Percentiles rank a stretch among this genome's conserved stretches.
phyloP scores from a whole-genome alignment of 2,329 filamentous ascomycete genomes.

The Cladosporium sp. region DNA sequence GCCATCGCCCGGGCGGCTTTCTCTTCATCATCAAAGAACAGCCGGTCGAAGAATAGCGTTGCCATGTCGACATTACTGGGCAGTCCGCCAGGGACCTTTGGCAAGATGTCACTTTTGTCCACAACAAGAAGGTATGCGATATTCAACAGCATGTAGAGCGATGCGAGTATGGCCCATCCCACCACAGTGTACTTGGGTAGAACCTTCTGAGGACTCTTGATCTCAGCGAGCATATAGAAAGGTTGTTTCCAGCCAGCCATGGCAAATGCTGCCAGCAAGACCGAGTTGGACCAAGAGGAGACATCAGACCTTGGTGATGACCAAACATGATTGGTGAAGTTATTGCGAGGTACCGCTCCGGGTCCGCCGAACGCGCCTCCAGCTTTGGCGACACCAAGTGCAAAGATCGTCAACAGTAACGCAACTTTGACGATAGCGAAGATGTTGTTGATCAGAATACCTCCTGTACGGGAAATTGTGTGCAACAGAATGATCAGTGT shows the following conservation, averaged over 20 bases:
- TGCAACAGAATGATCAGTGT: background rate
- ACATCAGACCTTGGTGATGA: background rate
- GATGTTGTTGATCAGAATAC: constrained; percentile 48
- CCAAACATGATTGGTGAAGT: background rate
- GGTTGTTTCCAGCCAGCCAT: constrained; percentile 48
- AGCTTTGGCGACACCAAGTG: constrained; percentile 37
- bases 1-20: constrained; percentile 35
- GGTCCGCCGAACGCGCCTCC: constrained; percentile 27
- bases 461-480: background rate
- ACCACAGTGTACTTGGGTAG: constrained; percentile 40
- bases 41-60: constrained; percentile 36
- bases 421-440: constrained; percentile 52
- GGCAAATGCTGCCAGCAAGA: constrained; percentile 47
- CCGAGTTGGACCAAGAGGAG: constrained; percentile 40
- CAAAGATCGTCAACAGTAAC: constrained; percentile 50
- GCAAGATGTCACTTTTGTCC: constrained; percentile 3
- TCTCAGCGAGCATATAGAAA: constrained; percentile 47
- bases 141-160: constrained; percentile 33
- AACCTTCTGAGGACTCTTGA: constrained; percentile 40
- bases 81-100: constrained; percentile 20
- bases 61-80: constrained; percentile 27
- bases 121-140: constrained; percentile 39
- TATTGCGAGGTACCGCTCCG: constrained; percentile 22
- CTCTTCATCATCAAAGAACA: constrained; percentile 24
- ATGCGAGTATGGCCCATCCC: constrained; percentile 34